Conservation (phyloP, 164 flowering plant genomes). For the Aristolochia contorta region DNA sequence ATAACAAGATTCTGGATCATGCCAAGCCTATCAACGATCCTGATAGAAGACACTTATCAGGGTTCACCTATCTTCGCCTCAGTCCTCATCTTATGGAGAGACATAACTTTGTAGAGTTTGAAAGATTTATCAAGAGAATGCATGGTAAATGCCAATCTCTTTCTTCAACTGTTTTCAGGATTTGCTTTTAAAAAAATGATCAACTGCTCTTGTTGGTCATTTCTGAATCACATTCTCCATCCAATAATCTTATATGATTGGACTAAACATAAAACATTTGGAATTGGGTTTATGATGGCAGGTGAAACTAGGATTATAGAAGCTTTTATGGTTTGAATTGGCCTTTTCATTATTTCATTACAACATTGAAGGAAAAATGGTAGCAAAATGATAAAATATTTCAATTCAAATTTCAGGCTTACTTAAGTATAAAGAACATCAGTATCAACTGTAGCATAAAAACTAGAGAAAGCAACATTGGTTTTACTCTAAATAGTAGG, state of each 20-base stretch:
- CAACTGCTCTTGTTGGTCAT: no score
- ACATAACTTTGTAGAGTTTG: conserved; percentile 63
- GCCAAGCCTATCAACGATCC: conserved; percentile 76
- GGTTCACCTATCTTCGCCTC: conserved; percentile 75
- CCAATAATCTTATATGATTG: not conserved
- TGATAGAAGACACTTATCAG: conserved; percentile 67
- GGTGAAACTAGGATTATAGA: not conserved
- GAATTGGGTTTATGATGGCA: not conserved
- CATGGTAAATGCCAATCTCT: conserved; percentile 45
- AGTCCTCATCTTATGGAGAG: conserved; percentile 51
- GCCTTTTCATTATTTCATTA: not conserved
- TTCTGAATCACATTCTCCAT: not conserved
- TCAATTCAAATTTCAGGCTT: no score
- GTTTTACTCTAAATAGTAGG: no score
- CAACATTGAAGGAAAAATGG: not conserved
- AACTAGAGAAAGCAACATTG: no score
- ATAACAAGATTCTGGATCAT: conserved; percentile 64
- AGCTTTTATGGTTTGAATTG: not conserved
- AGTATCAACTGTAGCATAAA: no score
- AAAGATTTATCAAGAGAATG: conserved; percentile 77
- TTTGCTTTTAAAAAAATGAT: not conserved
- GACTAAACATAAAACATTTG: no score
- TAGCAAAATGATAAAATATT: no score
- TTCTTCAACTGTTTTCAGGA: not conserved
- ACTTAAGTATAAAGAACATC: no score